A percentile compares a stretch with the other conserved stretches of the same genome.
These are phyloP conservation scores for Fusarium sulawesiense DNA, from an alignment of 2,329 filamentous ascomycete genomes.

Conservation along the genomic window DNA sequence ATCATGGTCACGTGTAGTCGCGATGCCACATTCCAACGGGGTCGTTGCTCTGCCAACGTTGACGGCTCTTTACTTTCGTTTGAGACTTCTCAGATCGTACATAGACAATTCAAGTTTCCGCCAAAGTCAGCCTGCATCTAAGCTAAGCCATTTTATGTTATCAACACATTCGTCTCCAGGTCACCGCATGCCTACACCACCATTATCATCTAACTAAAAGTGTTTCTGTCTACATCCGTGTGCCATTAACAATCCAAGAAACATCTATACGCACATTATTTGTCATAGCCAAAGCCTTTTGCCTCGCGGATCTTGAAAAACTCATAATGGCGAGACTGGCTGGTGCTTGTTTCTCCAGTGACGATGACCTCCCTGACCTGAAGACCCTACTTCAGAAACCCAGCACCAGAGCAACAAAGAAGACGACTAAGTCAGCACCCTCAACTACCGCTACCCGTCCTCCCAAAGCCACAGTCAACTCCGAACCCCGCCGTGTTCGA, in stretches of 20 bases:
- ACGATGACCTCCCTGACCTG: slow-evolving; percentile 58
- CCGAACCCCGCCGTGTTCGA: slow-evolving; percentile 48
- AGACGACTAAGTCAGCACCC: slow-evolving; percentile 9
- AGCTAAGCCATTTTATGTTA: slow-evolving; percentile 20
- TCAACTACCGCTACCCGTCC: slow-evolving; percentile 34
- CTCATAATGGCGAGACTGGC: slow-evolving; percentile 47
- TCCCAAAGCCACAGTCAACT: slow-evolving; percentile 41
- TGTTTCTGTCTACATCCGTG: slow-evolving; percentile 3
- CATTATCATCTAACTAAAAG: slow-evolving; percentile 17
- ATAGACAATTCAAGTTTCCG: slow-evolving; percentile 20
- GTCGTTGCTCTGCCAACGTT: slow-evolving; percentile 33
- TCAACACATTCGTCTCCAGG: neutral
- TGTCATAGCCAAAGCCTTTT: slow-evolving; percentile 2
- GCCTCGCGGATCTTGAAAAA: neutral
- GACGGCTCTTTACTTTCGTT: neutral
- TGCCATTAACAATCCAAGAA: slow-evolving; percentile 9
- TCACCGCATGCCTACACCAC: slow-evolving; percentile 11
- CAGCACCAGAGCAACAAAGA: slow-evolving; percentile 30
- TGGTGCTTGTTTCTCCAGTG: slow-evolving; percentile 49
- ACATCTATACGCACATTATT: neutral
- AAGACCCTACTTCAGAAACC: slow-evolving; percentile 46
- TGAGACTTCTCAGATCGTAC: neutral
- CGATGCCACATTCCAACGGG: slow-evolving; percentile 13
- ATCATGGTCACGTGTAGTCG: slow-evolving; percentile 19
- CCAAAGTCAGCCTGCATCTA: neutral